phyloP scores from a whole-genome alignment of 495 filamentous ascomycete genomes.

The Penicillium mononematosum region DNA sequence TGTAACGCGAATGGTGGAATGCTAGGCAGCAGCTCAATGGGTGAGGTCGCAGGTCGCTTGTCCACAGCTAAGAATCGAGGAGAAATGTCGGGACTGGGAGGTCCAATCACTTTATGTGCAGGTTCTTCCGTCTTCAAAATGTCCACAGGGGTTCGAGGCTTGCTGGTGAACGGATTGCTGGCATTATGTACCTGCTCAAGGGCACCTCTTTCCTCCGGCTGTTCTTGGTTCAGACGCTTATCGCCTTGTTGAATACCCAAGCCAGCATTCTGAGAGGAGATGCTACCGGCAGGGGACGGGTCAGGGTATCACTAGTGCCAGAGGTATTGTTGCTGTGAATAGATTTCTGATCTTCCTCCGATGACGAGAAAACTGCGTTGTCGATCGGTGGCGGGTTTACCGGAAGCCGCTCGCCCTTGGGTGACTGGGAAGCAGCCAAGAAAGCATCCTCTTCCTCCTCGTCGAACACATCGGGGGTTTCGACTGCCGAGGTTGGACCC shows the following conservation, averaged over 20 bases:
- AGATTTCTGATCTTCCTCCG: slow-evolving; percentile 33
- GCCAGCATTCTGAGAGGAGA: slow-evolving; percentile 35
- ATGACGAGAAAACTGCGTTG: slow-evolving; percentile 6
- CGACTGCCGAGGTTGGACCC: slow-evolving; percentile 67
- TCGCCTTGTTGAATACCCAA: slow-evolving; percentile 50
- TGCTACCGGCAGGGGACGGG: slow-evolving; percentile 30
- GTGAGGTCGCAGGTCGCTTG: slow-evolving; percentile 49
- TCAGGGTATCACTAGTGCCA: slow-evolving; percentile 42
- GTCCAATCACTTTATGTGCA: slow-evolving; percentile 21
- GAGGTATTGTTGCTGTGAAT: slow-evolving; percentile 41
- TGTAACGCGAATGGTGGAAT: slow-evolving; percentile 50
- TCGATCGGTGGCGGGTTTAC: background rate
- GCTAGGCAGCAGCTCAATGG: slow-evolving; percentile 51
- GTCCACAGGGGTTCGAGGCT: slow-evolving; percentile 30
- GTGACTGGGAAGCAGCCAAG: slow-evolving; percentile 42
- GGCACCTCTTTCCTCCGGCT: slow-evolving; percentile 4
- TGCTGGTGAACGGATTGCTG: slow-evolving; percentile 26
- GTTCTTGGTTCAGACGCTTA: background rate
- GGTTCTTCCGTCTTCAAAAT: slow-evolving; percentile 34
- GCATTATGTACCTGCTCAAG: slow-evolving; percentile 19
- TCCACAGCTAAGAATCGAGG: slow-evolving; percentile 44
- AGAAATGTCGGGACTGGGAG: slow-evolving; percentile 45
- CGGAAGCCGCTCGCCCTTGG: slow-evolving; percentile 14
- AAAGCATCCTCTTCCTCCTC: slow-evolving; percentile 88
- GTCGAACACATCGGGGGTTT: slow-evolving; percentile 82